A percentile compares a stretch with the other conserved stretches of the same genome.
phyloP scores from a whole-genome alignment of 1,284 basidiomycete species.

The Tilletia indica region DNA sequence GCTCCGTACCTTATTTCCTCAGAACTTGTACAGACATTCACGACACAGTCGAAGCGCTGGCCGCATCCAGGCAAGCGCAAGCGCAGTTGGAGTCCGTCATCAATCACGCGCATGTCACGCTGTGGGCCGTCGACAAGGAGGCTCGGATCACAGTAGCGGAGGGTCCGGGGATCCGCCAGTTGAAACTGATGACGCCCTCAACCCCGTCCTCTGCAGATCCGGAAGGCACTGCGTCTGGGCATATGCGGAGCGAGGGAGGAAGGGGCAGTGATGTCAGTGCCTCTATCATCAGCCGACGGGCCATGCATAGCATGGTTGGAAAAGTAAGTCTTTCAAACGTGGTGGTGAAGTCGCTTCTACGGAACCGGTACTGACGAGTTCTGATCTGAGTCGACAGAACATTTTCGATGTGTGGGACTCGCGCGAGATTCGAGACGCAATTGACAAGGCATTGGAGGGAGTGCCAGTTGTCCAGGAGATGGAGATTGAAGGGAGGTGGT shows the following conservation, averaged over 20 bases:
- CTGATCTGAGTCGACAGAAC: not conserved
- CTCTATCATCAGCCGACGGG: not conserved
- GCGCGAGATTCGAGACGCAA: constrained; percentile 38
- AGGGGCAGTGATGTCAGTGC: not conserved
- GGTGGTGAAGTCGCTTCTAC: not conserved
- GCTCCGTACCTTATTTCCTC: not conserved
- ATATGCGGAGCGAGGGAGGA: not conserved
- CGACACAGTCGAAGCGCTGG: constrained; percentile 47
- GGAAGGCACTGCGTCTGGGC: not conserved
- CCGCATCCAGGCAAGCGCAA: constrained; percentile 42
- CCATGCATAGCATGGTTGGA: not conserved
- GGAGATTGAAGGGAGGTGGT: constrained; percentile 50
- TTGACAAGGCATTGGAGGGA: constrained; percentile 40
- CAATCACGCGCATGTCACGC: constrained; percentile 50
- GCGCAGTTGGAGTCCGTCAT: constrained; percentile 48
- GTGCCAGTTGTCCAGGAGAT: constrained; percentile 47
- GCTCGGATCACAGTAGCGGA: constrained; percentile 47
- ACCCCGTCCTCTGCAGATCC: constrained; percentile 4
- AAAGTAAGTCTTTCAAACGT: not conserved
- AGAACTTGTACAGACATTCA: constrained; percentile 48
- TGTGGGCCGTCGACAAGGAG: constrained; percentile 47
- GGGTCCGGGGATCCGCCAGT: constrained; percentile 44
- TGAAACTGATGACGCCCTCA: constrained; percentile 29
- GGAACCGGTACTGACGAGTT: not conserved
- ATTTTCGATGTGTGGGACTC: constrained; percentile 47